Evolutionary conservation across 345 rosid genomes (phyloP).

Genomic region (Acer yangbiense): DNA sequence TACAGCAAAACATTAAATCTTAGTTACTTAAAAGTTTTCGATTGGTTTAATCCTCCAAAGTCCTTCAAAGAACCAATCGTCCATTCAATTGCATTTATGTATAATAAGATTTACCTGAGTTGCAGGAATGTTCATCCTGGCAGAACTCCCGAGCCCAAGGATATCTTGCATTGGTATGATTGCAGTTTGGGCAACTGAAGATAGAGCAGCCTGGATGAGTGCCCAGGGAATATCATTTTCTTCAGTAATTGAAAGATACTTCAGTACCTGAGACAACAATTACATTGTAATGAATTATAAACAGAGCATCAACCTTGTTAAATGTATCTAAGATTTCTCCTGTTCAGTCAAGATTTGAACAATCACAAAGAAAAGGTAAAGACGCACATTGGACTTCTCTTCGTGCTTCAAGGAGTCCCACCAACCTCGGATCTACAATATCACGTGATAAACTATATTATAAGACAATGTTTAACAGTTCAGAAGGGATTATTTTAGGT

Average conservation of each 20-base stretch:
- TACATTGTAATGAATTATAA: not conserved
- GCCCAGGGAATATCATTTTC: slow-evolving; percentile 65
- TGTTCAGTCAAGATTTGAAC: not conserved
- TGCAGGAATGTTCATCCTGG: slow-evolving; percentile 92
- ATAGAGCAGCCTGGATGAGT: slow-evolving; percentile 58
- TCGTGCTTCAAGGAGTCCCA: slow-evolving; percentile 62
- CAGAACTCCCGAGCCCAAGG: slow-evolving; percentile 75
- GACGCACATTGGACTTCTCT: slow-evolving; percentile 74
- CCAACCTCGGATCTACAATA: slow-evolving; percentile 75
- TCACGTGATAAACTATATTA: slow-evolving; percentile 13
- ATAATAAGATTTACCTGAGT: slow-evolving; percentile 53
- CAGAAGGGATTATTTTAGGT: not conserved
- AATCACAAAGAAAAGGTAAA: slow-evolving; percentile 16
- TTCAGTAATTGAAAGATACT: slow-evolving; percentile 58
- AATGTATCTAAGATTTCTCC: not conserved
- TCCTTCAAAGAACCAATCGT: not conserved
- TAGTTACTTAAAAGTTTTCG: not conserved
- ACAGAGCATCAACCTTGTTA: not conserved
- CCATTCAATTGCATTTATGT: not conserved
- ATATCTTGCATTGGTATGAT: slow-evolving; percentile 90
- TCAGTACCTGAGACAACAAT: slow-evolving; percentile 50
- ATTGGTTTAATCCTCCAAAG: not conserved
- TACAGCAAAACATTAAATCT: not conserved
- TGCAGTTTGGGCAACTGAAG: slow-evolving; percentile 78
- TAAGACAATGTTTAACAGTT: slow-evolving; percentile 7